phyloP scores from a whole-genome alignment of 805 yeast species.

The Cyberlindnera lachancei region DNA sequence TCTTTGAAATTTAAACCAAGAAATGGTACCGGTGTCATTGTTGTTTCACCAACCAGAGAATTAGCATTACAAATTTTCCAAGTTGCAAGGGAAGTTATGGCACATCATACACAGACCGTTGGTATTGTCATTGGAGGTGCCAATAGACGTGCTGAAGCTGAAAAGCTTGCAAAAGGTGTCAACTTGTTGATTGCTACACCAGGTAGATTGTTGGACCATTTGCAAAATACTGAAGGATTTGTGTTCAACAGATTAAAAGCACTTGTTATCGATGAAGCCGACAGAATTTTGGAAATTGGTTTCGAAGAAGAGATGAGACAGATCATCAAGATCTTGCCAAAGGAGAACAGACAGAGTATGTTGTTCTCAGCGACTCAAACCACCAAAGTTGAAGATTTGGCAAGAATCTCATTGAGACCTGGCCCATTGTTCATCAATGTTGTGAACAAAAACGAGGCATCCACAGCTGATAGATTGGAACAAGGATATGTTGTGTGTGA shows the following conservation, averaged over 20 bases:
- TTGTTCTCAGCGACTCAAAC: slow-evolving; percentile 99
- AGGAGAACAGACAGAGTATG: slow-evolving; percentile 92
- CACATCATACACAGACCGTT: slow-evolving; percentile 74
- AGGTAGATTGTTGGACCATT: slow-evolving; percentile 92
- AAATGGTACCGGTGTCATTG: slow-evolving; percentile 95
- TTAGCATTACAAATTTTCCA: slow-evolving; percentile 96
- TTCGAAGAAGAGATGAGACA: slow-evolving; percentile 99
- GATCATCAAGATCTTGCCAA: slow-evolving; percentile 88
- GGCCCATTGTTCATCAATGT: slow-evolving; percentile 95
- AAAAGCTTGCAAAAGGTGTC: slow-evolving; percentile 88
- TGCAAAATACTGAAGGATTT: slow-evolving; percentile 92
- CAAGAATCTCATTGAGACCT: slow-evolving; percentile 88
- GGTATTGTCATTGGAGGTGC: slow-evolving; percentile 99
- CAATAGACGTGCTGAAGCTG: slow-evolving; percentile 95
- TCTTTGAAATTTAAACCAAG: slow-evolving; percentile 92
- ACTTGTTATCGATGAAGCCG: slow-evolving; percentile 95
- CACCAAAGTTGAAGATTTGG: slow-evolving; percentile 96
- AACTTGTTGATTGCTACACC: slow-evolving; percentile 94
- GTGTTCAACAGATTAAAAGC: slow-evolving; percentile 93
- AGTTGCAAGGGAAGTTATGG: slow-evolving; percentile 93
- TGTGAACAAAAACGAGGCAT: slow-evolving; percentile 70
- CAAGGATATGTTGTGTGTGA: slow-evolving; percentile 99
- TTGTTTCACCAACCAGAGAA: slow-evolving; percentile 96
- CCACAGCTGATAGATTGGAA: slow-evolving; percentile 95
- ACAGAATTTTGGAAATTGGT: slow-evolving; percentile 93